Conservation (phyloP, 768 basidiomycete genomes). For the Serpula lacrymans region DNA sequence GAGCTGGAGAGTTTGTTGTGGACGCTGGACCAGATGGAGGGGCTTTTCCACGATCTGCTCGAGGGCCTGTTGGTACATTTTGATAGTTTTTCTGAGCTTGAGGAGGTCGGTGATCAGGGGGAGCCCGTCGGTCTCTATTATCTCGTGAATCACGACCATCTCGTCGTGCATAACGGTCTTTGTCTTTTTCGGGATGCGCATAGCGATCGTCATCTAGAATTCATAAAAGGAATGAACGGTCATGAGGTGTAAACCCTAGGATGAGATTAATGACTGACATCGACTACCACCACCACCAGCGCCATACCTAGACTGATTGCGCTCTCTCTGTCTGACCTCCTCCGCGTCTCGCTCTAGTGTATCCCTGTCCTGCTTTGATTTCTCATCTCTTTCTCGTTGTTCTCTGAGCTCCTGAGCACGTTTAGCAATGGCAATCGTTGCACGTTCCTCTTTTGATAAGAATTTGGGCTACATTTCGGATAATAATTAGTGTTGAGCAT, state of each 20-base stretch:
- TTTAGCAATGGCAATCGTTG: constrained; percentile 82
- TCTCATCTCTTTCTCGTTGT: constrained; percentile 65
- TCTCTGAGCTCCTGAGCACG: constrained; percentile 79
- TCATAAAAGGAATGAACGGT: background rate
- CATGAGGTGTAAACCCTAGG: constrained; percentile 13
- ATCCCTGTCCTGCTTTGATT: constrained; percentile 58
- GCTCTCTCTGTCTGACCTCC: constrained; percentile 52
- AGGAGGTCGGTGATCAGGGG: constrained; percentile 26
- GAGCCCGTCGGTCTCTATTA: constrained; percentile 32
- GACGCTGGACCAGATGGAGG: constrained; percentile 29
- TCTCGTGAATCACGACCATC: constrained; percentile 39
- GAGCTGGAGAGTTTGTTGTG: constrained; percentile 23
- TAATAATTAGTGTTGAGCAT: background rate
- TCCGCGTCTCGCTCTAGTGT: constrained; percentile 75
- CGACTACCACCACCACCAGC: constrained; percentile 39
- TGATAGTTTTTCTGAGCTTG: constrained; percentile 46
- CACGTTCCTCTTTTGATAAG: constrained; percentile 88
- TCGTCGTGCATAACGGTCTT: constrained; percentile 31
- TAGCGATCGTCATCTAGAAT: constrained; percentile 51
- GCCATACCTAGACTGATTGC: constrained; percentile 40
- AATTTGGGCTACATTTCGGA: constrained; percentile 74
- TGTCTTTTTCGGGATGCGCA: constrained; percentile 48
- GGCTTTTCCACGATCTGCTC: constrained; percentile 62
- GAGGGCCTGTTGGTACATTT: constrained; percentile 82
- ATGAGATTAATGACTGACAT: constrained; percentile 26